Conservation (phyloP, 352 stramenopile species). For the Achlya hypogyna region DNA sequence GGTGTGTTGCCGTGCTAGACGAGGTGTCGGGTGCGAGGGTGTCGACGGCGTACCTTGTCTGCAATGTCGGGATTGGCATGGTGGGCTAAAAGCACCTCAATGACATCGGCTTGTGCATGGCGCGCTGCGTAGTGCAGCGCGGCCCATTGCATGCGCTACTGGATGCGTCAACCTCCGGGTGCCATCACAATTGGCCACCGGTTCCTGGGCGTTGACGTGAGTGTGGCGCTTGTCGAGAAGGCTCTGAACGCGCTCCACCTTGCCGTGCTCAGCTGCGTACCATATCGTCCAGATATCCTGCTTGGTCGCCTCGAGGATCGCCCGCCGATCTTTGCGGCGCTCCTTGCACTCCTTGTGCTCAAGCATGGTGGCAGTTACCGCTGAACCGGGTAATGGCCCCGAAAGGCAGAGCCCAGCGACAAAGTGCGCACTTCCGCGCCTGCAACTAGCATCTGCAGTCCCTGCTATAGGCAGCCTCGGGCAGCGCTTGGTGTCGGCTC, state of each 20-base stretch:
- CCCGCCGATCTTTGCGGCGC: not conserved
- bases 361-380: not conserved
- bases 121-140: slow-evolving; percentile 52
- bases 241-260: slow-evolving; percentile 37
- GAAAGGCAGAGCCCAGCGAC: no score
- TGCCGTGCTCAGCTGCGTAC: slow-evolving; percentile 57
- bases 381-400: no score
- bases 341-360: no score
- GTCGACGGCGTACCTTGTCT: slow-evolving; percentile 30
- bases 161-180: not conserved
- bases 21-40: not conserved
- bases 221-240: slow-evolving; percentile 36
- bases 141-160: slow-evolving; percentile 45
- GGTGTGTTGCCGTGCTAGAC: slow-evolving; percentile 56
- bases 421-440: no score
- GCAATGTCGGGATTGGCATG: slow-evolving; percentile 36
- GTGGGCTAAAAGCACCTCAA: slow-evolving; percentile 39
- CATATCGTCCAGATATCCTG: slow-evolving; percentile 58
- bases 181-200: slow-evolving; percentile 30
- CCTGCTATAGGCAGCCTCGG: no score
- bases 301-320: slow-evolving; percentile 15
- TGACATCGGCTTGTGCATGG: slow-evolving; percentile 36
- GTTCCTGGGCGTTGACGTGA: slow-evolving; percentile 41
- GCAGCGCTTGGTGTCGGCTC: no score
- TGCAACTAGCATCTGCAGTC: no score